Evolutionary conservation across 192 early-diverging fungal species (phyloP).

Genomic region (Backusella macrospora): DNA sequence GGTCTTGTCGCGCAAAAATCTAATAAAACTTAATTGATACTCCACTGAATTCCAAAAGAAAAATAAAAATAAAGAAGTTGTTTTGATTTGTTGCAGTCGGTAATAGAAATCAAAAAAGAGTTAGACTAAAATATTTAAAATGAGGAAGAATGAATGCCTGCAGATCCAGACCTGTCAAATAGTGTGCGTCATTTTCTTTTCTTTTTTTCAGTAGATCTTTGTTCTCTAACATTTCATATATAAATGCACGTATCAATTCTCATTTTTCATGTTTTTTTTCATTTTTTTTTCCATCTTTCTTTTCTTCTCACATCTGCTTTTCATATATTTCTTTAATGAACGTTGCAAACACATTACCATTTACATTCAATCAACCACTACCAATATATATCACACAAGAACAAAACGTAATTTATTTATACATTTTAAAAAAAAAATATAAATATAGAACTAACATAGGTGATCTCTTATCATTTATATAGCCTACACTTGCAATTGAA

Average conservation of each 20-base stretch:
- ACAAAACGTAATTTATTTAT: neutral
- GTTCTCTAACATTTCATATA: neutral
- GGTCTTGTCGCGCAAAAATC: too few relatives aligned
- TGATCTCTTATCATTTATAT: neutral
- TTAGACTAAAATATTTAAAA: too few relatives aligned
- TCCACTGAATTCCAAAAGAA: too few relatives aligned
- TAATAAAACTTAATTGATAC: too few relatives aligned
- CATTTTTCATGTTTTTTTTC: neutral
- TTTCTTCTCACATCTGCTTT: neutral
- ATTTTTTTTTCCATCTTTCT: neutral
- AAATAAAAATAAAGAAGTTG: too few relatives aligned
- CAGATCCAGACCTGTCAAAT: too few relatives aligned
- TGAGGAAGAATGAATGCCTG: too few relatives aligned
- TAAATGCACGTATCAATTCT: too few relatives aligned
- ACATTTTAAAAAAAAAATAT: neutral
- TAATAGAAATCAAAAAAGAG: too few relatives aligned
- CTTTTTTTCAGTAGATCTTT: neutral
- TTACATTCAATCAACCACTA: neutral
- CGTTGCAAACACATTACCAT: neutral
- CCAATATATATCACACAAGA: neutral
- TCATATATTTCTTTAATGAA: neutral
- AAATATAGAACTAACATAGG: neutral
- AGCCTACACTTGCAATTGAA: conserved; percentile 11
- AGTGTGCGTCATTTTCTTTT: neutral
- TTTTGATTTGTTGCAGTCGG: too few relatives aligned